Evolutionary conservation across 176 grass and related monocot species (phyloP), one percentile per base, ranked within the genome.

Genomic region (Ampelocalamus luodianensis): DNA sequence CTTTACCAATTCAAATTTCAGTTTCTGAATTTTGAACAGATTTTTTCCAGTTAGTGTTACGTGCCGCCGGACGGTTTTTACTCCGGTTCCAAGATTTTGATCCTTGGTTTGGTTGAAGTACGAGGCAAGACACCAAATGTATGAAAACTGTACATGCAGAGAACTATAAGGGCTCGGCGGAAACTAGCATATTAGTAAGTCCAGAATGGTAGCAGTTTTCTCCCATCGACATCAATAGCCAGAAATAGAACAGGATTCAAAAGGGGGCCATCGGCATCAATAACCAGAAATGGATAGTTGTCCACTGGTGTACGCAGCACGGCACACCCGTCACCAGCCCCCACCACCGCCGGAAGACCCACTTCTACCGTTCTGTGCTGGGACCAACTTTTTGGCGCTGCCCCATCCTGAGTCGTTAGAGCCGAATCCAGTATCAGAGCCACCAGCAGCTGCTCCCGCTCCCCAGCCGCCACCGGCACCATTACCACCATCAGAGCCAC

Each of bases 321-420:
- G 27, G 38, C 36, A 85, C 67, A 72, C 46, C 76, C 61, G 18
- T 88, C 82, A 83, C 90, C 78, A 83, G 38, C 78, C 86, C 18
- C 92, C 65, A 9, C 86, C 79, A 5, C 74, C 66, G 1, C 38
- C 75, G 3, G 54, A 43, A 46, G 83, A 83, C 4, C 87, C 85
- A 46, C 73, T 81, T 17, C 82, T 85, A 46, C 83, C 87, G 10
- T 88, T 84, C 44, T 90, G 85, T 70, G 90, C 40, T 20, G 87
- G 68, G 18, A 90, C 93, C 5, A 10, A 20, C 79, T 88, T 94
- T 61, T 92, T 83, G 45, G 64, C 65, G 4, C 82, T 59, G 74
- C 81, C 87, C 90, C 81, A 89, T 66, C 79, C 90, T 50, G 77
- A 18, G 48, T 85, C 82, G 0, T 81, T 48, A 20, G 59, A 62